These are phyloP conservation scores for Nectriaceae sp. DNA, from an alignment of 2,329 filamentous ascomycete genomes.

Conservation along the genomic window DNA sequence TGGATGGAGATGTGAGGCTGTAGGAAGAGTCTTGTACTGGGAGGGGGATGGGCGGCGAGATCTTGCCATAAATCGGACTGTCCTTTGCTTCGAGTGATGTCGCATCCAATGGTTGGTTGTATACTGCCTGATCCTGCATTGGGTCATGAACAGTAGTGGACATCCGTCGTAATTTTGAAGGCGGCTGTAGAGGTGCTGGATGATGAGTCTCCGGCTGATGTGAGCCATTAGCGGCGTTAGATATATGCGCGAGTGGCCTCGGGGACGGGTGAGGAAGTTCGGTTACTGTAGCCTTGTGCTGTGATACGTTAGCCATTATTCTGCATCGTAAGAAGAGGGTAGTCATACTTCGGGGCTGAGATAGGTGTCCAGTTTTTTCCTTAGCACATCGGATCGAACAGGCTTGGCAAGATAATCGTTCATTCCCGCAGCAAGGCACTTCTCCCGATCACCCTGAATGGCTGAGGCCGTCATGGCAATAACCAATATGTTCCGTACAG, in stretches of 20 bases:
- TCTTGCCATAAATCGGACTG: conserved; percentile 27
- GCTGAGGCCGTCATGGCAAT: conserved; percentile 97
- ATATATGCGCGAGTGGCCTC: no score
- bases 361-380: conserved; percentile 72
- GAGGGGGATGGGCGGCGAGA: conserved; percentile 1
- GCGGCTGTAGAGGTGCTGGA: conserved; percentile 1
- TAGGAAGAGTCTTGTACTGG: conserved; percentile 16
- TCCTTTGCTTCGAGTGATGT: conserved; percentile 26
- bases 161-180: not conserved
- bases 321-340: not conserved
- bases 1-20: conserved; percentile 20
- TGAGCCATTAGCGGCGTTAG: no score
- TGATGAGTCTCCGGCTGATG: conserved; percentile 1
- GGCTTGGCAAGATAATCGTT: conserved; percentile 97
- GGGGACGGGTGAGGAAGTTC: no score
- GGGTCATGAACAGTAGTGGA: conserved; percentile 25
- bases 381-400: conserved; percentile 84
- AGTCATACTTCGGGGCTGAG: conserved; percentile 40
- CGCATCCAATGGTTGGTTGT: conserved; percentile 34
- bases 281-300: no score
- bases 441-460: conserved; percentile 92
- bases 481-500: conserved; percentile 81
- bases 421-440: conserved; percentile 95
- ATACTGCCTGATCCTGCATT: conserved; percentile 35
- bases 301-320: no score